A percentile compares a stretch with the other conserved stretches of the same genome.
Conservation (phyloP, 225 moss, liverwort and hornwort species). For the Straminergon stramineum region DNA sequence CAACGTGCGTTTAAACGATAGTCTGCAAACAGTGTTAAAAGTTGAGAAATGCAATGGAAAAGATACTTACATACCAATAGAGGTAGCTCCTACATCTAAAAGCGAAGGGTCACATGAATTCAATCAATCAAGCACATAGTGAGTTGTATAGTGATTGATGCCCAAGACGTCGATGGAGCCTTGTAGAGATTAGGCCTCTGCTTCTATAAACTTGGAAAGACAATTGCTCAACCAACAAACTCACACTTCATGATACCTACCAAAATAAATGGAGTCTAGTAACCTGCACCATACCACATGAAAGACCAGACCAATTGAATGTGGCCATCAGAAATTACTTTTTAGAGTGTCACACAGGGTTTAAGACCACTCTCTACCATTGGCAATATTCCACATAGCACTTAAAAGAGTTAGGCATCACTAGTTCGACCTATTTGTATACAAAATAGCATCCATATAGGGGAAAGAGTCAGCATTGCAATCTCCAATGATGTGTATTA, state of each 20-base stretch:
- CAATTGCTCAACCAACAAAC: not conserved
- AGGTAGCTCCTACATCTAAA: not conserved
- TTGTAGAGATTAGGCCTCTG: not conserved
- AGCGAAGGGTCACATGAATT: not conserved
- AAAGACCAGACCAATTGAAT: not conserved
- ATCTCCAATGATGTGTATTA: not conserved
- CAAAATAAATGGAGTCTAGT: constrained; percentile 11
- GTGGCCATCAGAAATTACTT: not conserved
- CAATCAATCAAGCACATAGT: constrained; percentile 4
- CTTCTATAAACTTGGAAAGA: constrained; percentile 6
- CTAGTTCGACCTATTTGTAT: not conserved
- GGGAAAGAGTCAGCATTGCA: no score
- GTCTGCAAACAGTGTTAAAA: not conserved
- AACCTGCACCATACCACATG: not conserved
- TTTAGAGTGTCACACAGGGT: not conserved
- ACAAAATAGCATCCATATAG: not conserved
- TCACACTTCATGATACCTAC: constrained; percentile 5
- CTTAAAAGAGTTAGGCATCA: not conserved
- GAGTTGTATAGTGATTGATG: constrained; percentile 16
- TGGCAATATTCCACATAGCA: not conserved
- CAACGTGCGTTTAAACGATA: no score
- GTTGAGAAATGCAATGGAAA: not conserved
- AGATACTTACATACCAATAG: not conserved
- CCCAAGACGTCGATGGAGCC: constrained; percentile 21
- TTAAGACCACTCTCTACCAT: not conserved